A percentile compares a stretch with the other conserved stretches of the same genome.
phyloP scores from a whole-genome alignment of 306 rosid species.

The Canavalia gladiata region DNA sequence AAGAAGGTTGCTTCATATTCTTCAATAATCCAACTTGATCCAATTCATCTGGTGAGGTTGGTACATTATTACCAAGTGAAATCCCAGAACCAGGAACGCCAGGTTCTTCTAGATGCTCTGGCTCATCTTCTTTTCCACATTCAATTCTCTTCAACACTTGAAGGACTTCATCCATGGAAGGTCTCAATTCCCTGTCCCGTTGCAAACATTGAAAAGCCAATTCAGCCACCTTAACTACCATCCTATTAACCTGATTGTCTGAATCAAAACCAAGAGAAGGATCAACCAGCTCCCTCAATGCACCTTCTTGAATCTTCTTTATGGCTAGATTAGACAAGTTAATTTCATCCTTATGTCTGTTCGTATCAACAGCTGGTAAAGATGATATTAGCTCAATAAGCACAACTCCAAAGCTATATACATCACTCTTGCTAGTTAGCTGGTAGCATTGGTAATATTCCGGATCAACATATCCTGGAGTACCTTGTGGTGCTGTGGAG shows the following conservation, averaged over 20 bases:
- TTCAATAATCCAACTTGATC: conserved; percentile 52
- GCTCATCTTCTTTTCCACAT: conserved; percentile 39
- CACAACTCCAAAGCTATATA: conserved; percentile 72
- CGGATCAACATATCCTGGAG: conserved; percentile 31
- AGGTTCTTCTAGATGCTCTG: conserved; percentile 31
- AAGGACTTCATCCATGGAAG: conserved; percentile 72
- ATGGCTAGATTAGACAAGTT: conserved; percentile 66
- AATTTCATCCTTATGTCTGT: conserved; percentile 64
- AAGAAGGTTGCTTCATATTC: conserved; percentile 43
- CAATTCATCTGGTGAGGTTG: conserved; percentile 46
- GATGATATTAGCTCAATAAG: conserved; percentile 74
- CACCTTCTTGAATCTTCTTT: conserved; percentile 59
- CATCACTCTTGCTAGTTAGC: conserved; percentile 77
- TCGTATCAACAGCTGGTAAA: conserved; percentile 69
- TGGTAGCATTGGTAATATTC: conserved; percentile 72
- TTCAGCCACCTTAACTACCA: conserved; percentile 62
- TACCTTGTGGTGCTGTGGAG: conserved; percentile 80
- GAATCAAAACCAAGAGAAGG: conserved; percentile 58
- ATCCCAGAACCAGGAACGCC: conserved; percentile 14
- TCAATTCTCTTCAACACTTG: conserved; percentile 54
- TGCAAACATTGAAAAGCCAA: conserved; percentile 79
- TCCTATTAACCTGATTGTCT: conserved; percentile 54
- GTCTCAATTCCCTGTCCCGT: conserved; percentile 68
- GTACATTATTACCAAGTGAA: not conserved
- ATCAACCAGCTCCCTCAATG: conserved; percentile 59